Evolutionary conservation across 1,139 yeast genomes (phyloP), one percentile per base, ranked within the genome.

Genomic region (Hyphopichia wangnamkhiaoensis): DNA sequence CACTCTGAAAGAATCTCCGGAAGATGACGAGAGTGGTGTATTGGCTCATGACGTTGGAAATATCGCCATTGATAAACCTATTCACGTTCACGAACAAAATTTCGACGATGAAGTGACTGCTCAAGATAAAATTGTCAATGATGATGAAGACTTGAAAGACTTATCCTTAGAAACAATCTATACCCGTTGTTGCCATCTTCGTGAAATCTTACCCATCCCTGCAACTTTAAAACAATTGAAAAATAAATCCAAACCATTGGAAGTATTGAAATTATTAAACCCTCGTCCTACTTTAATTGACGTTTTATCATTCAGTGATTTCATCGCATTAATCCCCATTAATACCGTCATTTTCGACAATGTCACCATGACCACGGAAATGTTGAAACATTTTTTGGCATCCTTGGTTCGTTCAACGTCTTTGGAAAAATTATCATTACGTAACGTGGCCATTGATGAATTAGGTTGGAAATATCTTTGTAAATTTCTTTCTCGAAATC

Each of bases 201-300:
- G 91, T 46, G 91, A 84, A 52, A 84, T 84, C 40, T 57, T 84
- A 21, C 90, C 91, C 0, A 82, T 84, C 36, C 88, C 93, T 2
- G 88, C 91, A 1, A 84, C 87, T 10, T 56, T 84, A 42, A 83
- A 83, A 51, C 98, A 91, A 58, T 74, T 91, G 43, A 86, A 84
- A 54, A 82, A 82, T 44, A 87, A 87, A 53, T 61, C 81, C 1
- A 76, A 82, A 32, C 96, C 96, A 1, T 65, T 91, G 36, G 86
- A 84, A 42, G 83, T 83, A 6, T 65, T 91, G 45, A 85, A 88
- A 53, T 74, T 91, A 62, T 71, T 90, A 53, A 91, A 91, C 59
- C 96, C 97, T 7, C 81, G 83, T 47, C 98, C 98, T 2, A 90
- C 98, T 0, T 65, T 90, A 48, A 88, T 91, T 51, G 98, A 91